These are phyloP conservation scores for Phlebiopsis flavidoalba DNA, from an alignment of 768 basidiomycete genomes.

Conservation along the genomic window DNA sequence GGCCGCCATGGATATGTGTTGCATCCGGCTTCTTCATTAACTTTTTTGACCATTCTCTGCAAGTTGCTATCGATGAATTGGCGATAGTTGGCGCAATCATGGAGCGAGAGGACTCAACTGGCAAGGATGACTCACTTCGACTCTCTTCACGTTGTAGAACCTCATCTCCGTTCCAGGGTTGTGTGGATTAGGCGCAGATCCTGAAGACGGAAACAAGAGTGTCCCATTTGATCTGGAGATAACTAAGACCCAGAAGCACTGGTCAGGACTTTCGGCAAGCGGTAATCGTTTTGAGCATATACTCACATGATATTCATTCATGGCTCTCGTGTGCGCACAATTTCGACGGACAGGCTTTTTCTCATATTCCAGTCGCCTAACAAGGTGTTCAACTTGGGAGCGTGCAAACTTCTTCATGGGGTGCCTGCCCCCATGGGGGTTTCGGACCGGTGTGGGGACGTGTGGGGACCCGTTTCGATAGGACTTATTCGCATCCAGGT, in stretches of 20 bases:
- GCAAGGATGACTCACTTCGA: background rate
- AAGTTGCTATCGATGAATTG: background rate
- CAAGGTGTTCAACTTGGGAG: background rate
- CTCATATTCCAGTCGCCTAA: background rate
- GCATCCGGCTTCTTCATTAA: background rate
- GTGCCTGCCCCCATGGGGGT: background rate
- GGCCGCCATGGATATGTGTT: background rate
- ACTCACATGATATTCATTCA: background rate
- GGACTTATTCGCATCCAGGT: background rate
- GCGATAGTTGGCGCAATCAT: too few relatives aligned
- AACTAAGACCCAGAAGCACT: background rate
- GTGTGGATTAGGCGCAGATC: background rate
- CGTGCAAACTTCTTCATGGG: conserved; percentile 1
- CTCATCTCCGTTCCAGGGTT: conserved; percentile 4
- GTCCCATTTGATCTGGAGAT: background rate
- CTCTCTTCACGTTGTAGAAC: background rate
- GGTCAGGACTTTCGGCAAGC: background rate
- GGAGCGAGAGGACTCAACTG: too few relatives aligned
- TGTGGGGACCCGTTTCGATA: background rate
- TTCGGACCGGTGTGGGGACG: too few relatives aligned
- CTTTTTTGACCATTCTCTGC: background rate
- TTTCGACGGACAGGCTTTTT: background rate
- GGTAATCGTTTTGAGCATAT: background rate
- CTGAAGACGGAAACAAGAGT: background rate
- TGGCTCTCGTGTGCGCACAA: background rate